A percentile compares a stretch with the other conserved stretches of the same genome.
These are phyloP conservation scores for Hypsizygus ulmarius DNA, from an alignment of 1,284 basidiomycete species.

Conservation along the genomic window DNA sequence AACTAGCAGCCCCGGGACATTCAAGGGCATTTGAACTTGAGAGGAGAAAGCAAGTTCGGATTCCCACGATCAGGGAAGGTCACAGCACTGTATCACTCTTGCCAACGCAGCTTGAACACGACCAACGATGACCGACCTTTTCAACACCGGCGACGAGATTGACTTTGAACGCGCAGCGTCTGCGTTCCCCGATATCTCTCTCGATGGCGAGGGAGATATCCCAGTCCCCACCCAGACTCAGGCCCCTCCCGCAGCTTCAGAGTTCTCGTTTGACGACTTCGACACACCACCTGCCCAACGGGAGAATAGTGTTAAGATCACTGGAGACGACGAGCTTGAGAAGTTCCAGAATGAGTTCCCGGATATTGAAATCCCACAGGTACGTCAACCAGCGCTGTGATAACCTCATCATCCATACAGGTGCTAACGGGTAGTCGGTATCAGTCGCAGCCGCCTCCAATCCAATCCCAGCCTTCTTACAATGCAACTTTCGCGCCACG, in stretches of 20 bases:
- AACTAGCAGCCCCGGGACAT: slow-evolving; percentile 74
- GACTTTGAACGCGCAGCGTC: slow-evolving; percentile 78
- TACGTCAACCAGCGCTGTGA: slow-evolving; percentile 29
- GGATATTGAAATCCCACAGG: slow-evolving; percentile 66
- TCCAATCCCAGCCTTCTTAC: slow-evolving; percentile 42
- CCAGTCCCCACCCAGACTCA: slow-evolving; percentile 38
- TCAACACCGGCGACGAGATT: slow-evolving; percentile 46
- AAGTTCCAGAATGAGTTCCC: slow-evolving; percentile 93
- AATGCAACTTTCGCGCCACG: slow-evolving; percentile 65
- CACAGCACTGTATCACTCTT: not conserved
- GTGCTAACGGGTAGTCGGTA: slow-evolving; percentile 12
- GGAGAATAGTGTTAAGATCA: slow-evolving; percentile 67
- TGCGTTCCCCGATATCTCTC: slow-evolving; percentile 83
- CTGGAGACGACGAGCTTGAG: slow-evolving; percentile 84
- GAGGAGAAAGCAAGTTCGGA: slow-evolving; percentile 2
- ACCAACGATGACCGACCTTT: slow-evolving; percentile 31
- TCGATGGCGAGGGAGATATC: slow-evolving; percentile 61
- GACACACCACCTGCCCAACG: slow-evolving; percentile 43
- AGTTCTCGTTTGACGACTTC: slow-evolving; percentile 69
- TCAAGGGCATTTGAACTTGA: slow-evolving; percentile 61
- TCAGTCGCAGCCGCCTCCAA: slow-evolving; percentile 25
- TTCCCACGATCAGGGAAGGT: slow-evolving; percentile 20
- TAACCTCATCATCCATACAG: slow-evolving; percentile 9
- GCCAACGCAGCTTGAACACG: slow-evolving; percentile 9
- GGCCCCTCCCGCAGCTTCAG: slow-evolving; percentile 28